Evolutionary conservation across 1,284 basidiomycete species (phyloP), one percentile per base, ranked within the genome.

Genomic region (Meira miltonrushii): DNA sequence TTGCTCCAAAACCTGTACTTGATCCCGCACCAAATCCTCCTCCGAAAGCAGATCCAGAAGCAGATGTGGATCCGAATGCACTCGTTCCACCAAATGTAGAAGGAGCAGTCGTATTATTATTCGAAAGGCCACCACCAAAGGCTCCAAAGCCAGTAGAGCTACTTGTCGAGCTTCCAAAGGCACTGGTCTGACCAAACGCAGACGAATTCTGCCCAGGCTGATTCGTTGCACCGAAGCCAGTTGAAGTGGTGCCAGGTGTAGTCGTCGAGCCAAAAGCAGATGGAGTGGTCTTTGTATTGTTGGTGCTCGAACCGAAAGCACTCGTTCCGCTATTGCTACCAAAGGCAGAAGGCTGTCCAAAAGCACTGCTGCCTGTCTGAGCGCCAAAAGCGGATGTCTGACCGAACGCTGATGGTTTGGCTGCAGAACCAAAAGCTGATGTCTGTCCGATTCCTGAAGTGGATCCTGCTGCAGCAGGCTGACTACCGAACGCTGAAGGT

Each of bases 311-410:
- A 33, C 28, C 28, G 28, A 33, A 33, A 33, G 28, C 28, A 8
- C 28, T 33, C 28, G 28, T 33, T 33, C 28, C 28, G 28, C 28
- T 44, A 38, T 21, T 39, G 12, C 41, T 39, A 10, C 48, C 54
- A 54, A 55, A 55, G n/a, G 54, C 10, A 4, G 54, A 55, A 41
- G 33, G 40, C 19, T 43, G 39, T 12, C 54, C 54, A 21, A 58
- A 58, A 21, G 57, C 57, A 38, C 17, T 40, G 11, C n/a, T 28
- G 11, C 11, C 13, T 19, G 28, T 21, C 10, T 56, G 50, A 23
- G 37, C 33, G 12, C 58, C 58, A 58, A 59, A 59, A 19, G 57
- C 58, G 15, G 43, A 46, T n/a, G 54, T 10, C 12, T 47, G 28
- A n/a, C 54, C 54, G 33, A 55, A 55, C 8, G 28, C 28, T 8